These are phyloP conservation scores for Yamadazyma insecticola DNA, from an alignment of 805 yeast genomes.

Conservation along the genomic window DNA sequence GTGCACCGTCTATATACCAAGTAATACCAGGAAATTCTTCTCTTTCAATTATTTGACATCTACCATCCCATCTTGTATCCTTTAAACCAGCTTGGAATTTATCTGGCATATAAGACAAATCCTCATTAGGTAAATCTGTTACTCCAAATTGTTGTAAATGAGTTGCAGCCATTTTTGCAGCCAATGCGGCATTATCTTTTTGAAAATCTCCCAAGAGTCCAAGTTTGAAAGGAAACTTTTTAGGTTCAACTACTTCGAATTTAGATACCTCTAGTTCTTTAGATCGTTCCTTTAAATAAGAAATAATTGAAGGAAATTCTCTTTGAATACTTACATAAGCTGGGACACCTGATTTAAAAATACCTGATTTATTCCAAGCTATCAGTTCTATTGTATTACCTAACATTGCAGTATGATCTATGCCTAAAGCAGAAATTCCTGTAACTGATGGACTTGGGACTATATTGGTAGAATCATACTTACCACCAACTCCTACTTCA, in stretches of 20 bases:
- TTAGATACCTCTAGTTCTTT: constrained; percentile 46
- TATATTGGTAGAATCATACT: constrained; percentile 92
- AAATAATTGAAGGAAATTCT: constrained; percentile 45
- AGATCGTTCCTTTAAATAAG: constrained; percentile 63
- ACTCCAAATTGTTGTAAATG: constrained; percentile 53
- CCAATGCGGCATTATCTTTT: constrained; percentile 79
- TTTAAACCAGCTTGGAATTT: constrained; percentile 57
- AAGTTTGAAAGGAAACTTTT: constrained; percentile 39
- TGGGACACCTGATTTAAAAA: constrained; percentile 62
- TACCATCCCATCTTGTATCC: constrained; percentile 85
- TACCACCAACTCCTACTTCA: constrained; percentile 99
- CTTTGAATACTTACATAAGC: constrained; percentile 66
- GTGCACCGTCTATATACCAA: constrained; percentile 97
- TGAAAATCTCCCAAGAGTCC: constrained; percentile 89
- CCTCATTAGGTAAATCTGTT: constrained; percentile 16
- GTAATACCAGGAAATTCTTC: constrained; percentile 39
- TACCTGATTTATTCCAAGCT: constrained; percentile 96
- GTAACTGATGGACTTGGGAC: constrained; percentile 75
- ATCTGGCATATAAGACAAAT: constrained; percentile 37
- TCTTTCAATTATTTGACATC: constrained; percentile 71
- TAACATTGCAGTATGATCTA: constrained; percentile 83
- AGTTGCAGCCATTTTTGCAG: constrained; percentile 61
- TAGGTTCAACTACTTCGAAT: constrained; percentile 48
- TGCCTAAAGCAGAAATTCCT: constrained; percentile 82
- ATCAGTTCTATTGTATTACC: constrained; percentile 86